phyloP scores from a whole-genome alignment of 225 moss, liverwort and hornwort genomes.

The Polytrichum commune region DNA sequence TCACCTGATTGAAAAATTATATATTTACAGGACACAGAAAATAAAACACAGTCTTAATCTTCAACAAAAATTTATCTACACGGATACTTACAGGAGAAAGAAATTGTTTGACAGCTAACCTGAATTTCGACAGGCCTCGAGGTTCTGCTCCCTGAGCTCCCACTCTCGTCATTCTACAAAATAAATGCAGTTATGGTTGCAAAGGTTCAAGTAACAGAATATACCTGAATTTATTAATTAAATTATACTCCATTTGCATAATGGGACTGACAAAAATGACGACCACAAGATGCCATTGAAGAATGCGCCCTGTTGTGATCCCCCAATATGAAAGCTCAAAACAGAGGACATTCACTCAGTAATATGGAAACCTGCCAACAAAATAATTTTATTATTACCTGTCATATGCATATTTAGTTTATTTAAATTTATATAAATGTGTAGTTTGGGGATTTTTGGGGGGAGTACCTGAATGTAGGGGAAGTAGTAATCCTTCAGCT shows the following conservation, averaged over 20 bases:
- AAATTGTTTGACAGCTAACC: neutral
- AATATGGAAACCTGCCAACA: neutral
- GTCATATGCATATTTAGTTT: neutral
- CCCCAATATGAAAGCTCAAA: neutral
- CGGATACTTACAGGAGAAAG: no score
- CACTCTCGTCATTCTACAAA: slow-evolving; percentile 16
- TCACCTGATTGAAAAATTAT: slow-evolving; percentile 6
- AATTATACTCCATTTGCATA: no score
- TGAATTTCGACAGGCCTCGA: slow-evolving; percentile 14
- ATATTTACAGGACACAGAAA: neutral
- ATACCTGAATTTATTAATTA: no score
- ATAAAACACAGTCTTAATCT: no score
- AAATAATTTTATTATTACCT: neutral
- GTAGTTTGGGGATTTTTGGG: no score
- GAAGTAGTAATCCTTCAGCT: slow-evolving; percentile 13
- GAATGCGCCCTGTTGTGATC: no score
- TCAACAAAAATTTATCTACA: no score
- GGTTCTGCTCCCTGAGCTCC: slow-evolving; percentile 6
- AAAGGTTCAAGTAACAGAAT: no score
- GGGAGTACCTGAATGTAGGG: slow-evolving; percentile 13
- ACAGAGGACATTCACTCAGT: neutral
- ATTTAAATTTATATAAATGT: no score
- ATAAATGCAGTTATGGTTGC: no score
- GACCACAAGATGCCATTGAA: no score
- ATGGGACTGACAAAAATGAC: no score